Evolutionary conservation across 1,284 basidiomycete genomes (phyloP).

Genomic region (Quambalaria eucalypti): DNA sequence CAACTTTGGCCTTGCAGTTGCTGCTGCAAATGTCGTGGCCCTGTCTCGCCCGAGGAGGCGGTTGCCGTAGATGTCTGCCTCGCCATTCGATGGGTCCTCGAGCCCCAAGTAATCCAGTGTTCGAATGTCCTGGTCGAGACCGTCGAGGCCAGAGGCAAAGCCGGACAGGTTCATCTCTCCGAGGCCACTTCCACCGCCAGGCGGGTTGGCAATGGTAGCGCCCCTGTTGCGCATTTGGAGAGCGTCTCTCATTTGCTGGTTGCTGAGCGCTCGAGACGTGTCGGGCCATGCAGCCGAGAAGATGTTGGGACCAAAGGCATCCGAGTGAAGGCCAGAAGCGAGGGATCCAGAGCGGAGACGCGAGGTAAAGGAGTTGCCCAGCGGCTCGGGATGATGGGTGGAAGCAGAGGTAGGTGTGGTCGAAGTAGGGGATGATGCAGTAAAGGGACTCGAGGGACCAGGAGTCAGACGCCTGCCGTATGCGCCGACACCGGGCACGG

Average conservation of each 20-base stretch:
- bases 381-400: slow-evolving; percentile 14
- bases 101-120: slow-evolving; percentile 39
- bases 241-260: background rate
- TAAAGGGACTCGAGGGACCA: background rate
- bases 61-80: background rate
- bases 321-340: background rate
- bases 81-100: slow-evolving; percentile 4
- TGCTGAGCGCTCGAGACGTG: background rate
- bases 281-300: background rate
- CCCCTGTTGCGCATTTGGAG: background rate
- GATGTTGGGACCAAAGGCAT: background rate
- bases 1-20: background rate
- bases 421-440: too few relatives aligned
- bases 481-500: background rate
- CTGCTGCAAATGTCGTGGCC: background rate
- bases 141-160: background rate
- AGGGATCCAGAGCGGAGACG: background rate
- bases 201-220: background rate
- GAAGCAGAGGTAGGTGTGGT: slow-evolving; percentile 1
- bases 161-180: background rate
- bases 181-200: background rate
- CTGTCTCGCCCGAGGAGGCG: background rate
- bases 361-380: background rate
- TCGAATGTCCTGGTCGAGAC: background rate
- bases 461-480: background rate